These are phyloP conservation scores for Pseudoperonospora humuli DNA, from an alignment of 352 stramenopile species.

Conservation along the genomic window DNA sequence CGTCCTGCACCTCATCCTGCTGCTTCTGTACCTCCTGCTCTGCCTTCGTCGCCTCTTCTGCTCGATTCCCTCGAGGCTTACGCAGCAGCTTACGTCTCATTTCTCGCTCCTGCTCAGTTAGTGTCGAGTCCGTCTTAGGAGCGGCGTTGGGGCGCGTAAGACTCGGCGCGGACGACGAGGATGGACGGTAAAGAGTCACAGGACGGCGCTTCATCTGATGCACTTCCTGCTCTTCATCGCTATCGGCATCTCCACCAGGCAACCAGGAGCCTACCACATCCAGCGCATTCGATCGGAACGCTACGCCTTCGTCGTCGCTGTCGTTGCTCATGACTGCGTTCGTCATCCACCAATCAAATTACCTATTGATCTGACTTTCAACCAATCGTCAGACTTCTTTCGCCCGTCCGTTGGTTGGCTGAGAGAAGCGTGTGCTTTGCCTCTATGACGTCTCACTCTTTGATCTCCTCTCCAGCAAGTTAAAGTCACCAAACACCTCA, in stretches of 20 bases:
- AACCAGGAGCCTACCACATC: conserved; percentile 64
- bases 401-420: conserved; percentile 29
- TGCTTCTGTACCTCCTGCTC: conserved; percentile 25
- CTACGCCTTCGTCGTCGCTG: conserved; percentile 44
- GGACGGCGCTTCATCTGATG: conserved; percentile 14
- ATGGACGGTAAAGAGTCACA: conserved; percentile 53
- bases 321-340: not conserved
- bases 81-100: conserved; percentile 70
- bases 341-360: conserved; percentile 8
- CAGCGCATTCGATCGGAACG: conserved; percentile 47
- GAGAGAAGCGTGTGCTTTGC: too few species aligned
- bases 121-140: conserved; percentile 4
- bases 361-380: not conserved
- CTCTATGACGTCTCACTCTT: conserved; percentile 47
- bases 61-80: conserved; percentile 32
- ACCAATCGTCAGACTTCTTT: conserved; percentile 4
- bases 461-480: conserved; percentile 67
- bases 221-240: not conserved
- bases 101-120: conserved; percentile 57
- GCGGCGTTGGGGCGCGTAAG: conserved; percentile 21
- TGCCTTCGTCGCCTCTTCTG: conserved; percentile 28
- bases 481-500: conserved; percentile 22
- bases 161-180: conserved; percentile 19
- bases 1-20: conserved; percentile 32
- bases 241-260: conserved; percentile 21